phyloP scores from a whole-genome alignment of 768 basidiomycete species.

The Trametes cubensis region DNA sequence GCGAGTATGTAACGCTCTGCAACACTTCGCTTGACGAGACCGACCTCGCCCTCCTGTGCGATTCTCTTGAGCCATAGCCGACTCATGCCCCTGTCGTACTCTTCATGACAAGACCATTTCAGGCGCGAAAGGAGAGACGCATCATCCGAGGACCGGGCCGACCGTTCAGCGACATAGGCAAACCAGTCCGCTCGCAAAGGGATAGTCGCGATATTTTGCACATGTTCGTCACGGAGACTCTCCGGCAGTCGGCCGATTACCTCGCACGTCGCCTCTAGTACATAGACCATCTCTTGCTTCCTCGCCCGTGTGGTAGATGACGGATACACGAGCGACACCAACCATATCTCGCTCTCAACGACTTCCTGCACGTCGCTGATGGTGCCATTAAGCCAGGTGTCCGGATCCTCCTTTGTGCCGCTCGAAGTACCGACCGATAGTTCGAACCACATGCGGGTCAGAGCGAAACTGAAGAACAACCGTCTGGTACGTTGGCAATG shows the following conservation, averaged over 20 bases:
- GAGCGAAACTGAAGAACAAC: slow-evolving; percentile 51
- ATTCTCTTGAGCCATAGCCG: slow-evolving; percentile 60
- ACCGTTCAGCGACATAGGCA: slow-evolving; percentile 47
- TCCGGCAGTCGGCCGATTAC: slow-evolving; percentile 52
- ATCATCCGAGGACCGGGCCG: neutral
- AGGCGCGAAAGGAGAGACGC: slow-evolving; percentile 44
- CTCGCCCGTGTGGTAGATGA: slow-evolving; percentile 18
- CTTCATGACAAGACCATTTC: slow-evolving; percentile 71
- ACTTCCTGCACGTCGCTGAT: slow-evolving; percentile 56
- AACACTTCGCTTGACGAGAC: slow-evolving; percentile 46
- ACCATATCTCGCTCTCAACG: slow-evolving; percentile 63
- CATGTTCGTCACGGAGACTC: neutral
- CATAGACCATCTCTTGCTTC: slow-evolving; percentile 47
- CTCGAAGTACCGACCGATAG: slow-evolving; percentile 49
- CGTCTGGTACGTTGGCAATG: neutral
- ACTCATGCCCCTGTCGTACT: slow-evolving; percentile 70
- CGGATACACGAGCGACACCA: slow-evolving; percentile 39
- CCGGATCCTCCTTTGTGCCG: slow-evolving; percentile 33
- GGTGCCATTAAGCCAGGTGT: slow-evolving; percentile 38
- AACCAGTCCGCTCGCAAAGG: slow-evolving; percentile 66
- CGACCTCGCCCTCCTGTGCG: slow-evolving; percentile 45
- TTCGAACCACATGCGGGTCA: slow-evolving; percentile 65
- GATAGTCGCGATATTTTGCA: neutral
- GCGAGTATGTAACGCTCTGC: slow-evolving; percentile 70
- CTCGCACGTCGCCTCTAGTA: slow-evolving; percentile 75